These are phyloP conservation scores for Balansia obtecta DNA, from an alignment of 2,329 filamentous ascomycete species.

Conservation along the genomic window DNA sequence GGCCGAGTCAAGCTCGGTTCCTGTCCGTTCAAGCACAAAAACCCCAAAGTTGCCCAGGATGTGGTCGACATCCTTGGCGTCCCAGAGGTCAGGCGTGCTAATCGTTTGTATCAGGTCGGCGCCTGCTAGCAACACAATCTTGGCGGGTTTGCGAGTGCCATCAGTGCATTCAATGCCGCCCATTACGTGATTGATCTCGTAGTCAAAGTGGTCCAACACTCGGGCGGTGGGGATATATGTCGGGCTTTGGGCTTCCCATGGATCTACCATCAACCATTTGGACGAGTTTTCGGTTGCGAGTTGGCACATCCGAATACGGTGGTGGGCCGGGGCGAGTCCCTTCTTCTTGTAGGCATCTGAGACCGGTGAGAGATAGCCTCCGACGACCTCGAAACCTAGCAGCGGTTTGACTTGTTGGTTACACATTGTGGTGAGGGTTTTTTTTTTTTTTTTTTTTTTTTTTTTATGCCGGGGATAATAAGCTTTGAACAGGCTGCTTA, in stretches of 20 bases:
- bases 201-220: constrained; percentile 81
- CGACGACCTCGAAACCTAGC: constrained; percentile 62
- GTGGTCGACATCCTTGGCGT: constrained; percentile 69
- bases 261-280: constrained; percentile 71
- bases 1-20: constrained; percentile 81
- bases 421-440: not conserved
- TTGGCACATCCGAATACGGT: constrained; percentile 62
- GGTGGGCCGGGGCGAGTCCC: constrained; percentile 23
- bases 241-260: constrained; percentile 74
- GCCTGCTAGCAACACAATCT: constrained; percentile 72
- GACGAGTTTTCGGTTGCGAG: constrained; percentile 63
- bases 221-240: constrained; percentile 78
- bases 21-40: constrained; percentile 78
- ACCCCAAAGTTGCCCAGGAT: constrained; percentile 75
- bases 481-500: constrained; percentile 2
- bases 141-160: constrained; percentile 52
- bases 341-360: constrained; percentile 26
- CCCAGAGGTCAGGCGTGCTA: constrained; percentile 68
- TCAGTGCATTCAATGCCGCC: constrained; percentile 63
- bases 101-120: constrained; percentile 65
- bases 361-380: constrained; percentile 42
- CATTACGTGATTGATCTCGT: constrained; percentile 69
- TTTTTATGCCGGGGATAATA: too few species aligned
- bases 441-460: too few species aligned
- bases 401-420: not conserved